Percentiles rank a stretch among this genome's conserved stretches.
Conservation (phyloP, 2,329 filamentous ascomycete species). For the Mycosphaerella sp. region DNA sequence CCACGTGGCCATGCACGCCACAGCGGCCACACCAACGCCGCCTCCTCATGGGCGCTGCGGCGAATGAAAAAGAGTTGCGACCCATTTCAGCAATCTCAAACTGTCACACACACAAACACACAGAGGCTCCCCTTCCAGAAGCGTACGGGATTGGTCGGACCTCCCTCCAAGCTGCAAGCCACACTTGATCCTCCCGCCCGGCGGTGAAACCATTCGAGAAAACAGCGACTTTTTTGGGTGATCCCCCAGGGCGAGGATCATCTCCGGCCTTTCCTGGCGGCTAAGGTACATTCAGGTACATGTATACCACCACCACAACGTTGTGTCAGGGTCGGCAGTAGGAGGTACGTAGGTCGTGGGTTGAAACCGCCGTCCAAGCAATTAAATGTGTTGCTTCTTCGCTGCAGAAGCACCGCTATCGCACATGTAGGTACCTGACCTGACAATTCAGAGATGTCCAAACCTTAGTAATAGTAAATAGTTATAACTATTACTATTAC, state of each 20-base stretch:
- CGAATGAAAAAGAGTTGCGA: neutral
- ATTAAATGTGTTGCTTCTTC: too few species aligned
- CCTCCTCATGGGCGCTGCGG: neutral
- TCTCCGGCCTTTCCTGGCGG: neutral
- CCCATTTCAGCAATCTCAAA: neutral
- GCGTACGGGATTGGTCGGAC: neutral
- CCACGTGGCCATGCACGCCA: slow-evolving; percentile 7
- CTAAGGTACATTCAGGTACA: neutral
- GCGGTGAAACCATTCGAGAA: neutral
- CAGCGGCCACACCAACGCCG: neutral
- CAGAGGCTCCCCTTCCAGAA: neutral
- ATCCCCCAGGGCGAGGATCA: neutral
- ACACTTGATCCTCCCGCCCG: neutral
- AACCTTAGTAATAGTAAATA: too few species aligned
- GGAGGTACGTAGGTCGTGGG: too few species aligned
- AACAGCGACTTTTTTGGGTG: too few species aligned
- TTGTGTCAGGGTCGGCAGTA: too few species aligned
- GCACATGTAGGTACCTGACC: too few species aligned
- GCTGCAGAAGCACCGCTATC: too few species aligned
- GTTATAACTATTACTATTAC: too few species aligned
- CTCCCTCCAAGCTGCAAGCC: neutral
- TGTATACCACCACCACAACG: too few species aligned
- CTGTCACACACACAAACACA: neutral
- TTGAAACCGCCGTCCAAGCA: too few species aligned
- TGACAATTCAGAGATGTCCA: too few species aligned